These are phyloP conservation scores for Daldinia bambusicola DNA, from an alignment of 495 filamentous ascomycete species.

Conservation along the genomic window DNA sequence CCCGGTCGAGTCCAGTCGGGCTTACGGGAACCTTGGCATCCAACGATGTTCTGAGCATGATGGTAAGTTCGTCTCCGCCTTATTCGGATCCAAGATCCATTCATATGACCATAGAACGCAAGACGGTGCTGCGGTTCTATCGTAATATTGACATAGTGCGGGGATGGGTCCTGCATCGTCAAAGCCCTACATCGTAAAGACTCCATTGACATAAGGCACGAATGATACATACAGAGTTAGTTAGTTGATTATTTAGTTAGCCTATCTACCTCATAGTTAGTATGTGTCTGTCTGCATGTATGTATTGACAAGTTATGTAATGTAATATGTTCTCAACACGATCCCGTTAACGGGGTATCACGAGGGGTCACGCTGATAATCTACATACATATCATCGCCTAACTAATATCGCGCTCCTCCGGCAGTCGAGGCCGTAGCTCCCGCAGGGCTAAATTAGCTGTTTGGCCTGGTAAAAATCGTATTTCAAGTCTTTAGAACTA, in stretches of 20 bases:
- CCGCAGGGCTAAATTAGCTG: not conserved
- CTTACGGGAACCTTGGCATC: not conserved
- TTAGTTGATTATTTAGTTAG: no score
- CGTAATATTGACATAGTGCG: not conserved
- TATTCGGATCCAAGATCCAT: not conserved
- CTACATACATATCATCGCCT: not conserved
- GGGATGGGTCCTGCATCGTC: not conserved
- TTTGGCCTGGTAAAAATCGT: not conserved
- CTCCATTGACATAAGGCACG: no score
- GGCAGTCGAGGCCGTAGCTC: slow-evolving; percentile 25
- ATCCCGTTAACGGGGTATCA: slow-evolving; percentile 8
- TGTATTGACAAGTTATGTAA: no score
- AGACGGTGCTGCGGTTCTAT: not conserved
- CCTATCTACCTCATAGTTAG: no score
- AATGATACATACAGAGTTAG: no score
- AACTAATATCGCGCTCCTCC: slow-evolving; percentile 1
- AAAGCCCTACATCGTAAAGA: not conserved
- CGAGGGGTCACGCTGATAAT: slow-evolving; percentile 6
- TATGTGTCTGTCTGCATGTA: no score
- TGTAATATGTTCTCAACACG: no score
- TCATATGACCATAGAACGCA: not conserved
- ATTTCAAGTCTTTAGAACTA: not conserved
- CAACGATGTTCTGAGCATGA: no score
- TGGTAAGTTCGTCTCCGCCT: not conserved
- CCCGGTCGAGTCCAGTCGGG: not conserved